Evolutionary conservation across 331 rosid species (phyloP), one percentile per base, ranked within the genome.

Genomic region (Telfairia occidentalis): DNA sequence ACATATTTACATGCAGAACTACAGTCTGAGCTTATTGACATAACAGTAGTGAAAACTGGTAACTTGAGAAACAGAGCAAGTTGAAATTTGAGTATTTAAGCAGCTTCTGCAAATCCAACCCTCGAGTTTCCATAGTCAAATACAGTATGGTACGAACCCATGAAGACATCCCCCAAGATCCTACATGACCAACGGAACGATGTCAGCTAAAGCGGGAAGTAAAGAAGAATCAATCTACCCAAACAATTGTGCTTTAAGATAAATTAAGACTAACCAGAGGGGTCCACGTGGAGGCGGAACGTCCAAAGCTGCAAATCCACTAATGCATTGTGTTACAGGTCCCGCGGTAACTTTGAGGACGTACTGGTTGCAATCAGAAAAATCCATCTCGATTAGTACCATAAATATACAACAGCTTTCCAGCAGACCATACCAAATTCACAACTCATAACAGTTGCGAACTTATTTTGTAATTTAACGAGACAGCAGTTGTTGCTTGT

Each of bases 101-200:
- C 88, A 37, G 93, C 88, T 82, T 89, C 93, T 1, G 93, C 93
- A 76, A 89, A 86, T n/a, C 93, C 93, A 23, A 89, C 76, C 50
- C 85, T 86, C 84, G 19, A 19, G 46, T 89, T 86, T 77, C 93
- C 93, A 29, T 80, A 83, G 83, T 89, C 93, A 49, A 89, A 89
- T 35, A 89, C 90, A 0, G 93, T 86, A 48, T 89, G 93, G 85
- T 77, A 89, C 19, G 45, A 82, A 77, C 93, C 90, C 93, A 89
- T 86, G 87, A 89, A 86, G 30, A 89, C 90, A 76, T 89, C 93
- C 21, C 93, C 93, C 48, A 89, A 79, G 80, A 86, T 89, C 94
- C 94, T 89, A 84, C 29, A 34, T 54, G 3, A 19, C 4, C 0
- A n/a, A 34, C 30, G 1, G 21, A 7, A 21, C 46, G 3, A 18